Percentiles rank a stretch among this genome's conserved stretches.
Conservation (phyloP, 257 asterid species). For the Echites panduratus region DNA sequence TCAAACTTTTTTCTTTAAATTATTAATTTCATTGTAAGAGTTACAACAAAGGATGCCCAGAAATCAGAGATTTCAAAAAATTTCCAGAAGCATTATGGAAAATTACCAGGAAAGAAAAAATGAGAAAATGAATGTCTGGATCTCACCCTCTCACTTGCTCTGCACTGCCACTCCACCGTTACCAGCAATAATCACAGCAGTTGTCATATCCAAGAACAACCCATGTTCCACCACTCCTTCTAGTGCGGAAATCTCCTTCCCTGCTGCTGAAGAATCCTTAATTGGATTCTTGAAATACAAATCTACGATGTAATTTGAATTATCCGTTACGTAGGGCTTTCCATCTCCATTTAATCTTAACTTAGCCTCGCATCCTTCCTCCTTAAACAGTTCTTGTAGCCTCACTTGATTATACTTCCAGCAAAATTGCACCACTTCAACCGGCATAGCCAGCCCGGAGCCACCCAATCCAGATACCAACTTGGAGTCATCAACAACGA, state of each 20-base stretch:
- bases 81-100: background rate
- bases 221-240: slow-evolving; percentile 90
- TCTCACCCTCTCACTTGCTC: slow-evolving; percentile 38
- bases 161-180: slow-evolving; percentile 53
- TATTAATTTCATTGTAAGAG: background rate
- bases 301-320: slow-evolving; percentile 81
- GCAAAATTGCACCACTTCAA: slow-evolving; percentile 90
- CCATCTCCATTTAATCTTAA: slow-evolving; percentile 60
- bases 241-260: slow-evolving; percentile 60
- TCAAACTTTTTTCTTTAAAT: background rate
- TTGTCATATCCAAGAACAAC: slow-evolving; percentile 51
- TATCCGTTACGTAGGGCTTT: slow-evolving; percentile 84
- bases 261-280: slow-evolving; percentile 60
- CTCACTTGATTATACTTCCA: slow-evolving; percentile 66
- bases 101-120: background rate
- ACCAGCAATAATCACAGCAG: slow-evolving; percentile 76
- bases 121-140: background rate
- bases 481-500: slow-evolving; percentile 81
- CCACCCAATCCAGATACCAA: slow-evolving; percentile 78
- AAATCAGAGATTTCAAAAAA: background rate
- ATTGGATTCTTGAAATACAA: slow-evolving; percentile 87
- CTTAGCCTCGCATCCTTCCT: slow-evolving; percentile 68
- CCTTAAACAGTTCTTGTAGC: slow-evolving; percentile 59
- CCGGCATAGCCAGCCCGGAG: slow-evolving; percentile 93
- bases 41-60: background rate